Percentiles rank a stretch among this genome's conserved stretches.
Evolutionary conservation across 441 rosid genomes (phyloP).

Genomic region (Populus hybrid): DNA sequence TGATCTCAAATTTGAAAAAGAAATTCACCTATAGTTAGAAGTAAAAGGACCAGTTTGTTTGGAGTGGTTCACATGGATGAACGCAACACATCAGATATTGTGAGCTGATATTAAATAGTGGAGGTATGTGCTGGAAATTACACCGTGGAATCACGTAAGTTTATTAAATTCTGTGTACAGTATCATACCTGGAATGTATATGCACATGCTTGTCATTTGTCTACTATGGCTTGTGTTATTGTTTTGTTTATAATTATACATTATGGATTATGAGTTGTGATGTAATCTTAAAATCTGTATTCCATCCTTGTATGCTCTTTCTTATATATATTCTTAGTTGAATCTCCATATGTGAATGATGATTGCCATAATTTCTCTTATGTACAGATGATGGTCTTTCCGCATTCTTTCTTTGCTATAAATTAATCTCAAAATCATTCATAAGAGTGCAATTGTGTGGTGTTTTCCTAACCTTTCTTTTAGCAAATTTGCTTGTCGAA

Average conservation of each 20-base stretch:
- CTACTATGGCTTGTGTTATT: not conserved
- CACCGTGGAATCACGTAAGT: not conserved
- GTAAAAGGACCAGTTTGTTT: not conserved
- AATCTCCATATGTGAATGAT: not conserved
- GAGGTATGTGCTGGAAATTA: conserved; percentile 12
- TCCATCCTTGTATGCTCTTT: not conserved
- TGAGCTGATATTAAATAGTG: not conserved
- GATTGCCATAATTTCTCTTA: not conserved
- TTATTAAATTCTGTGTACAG: conserved; percentile 3
- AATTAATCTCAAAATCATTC: too few species aligned
- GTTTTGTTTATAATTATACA: not conserved
- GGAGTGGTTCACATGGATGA: not conserved
- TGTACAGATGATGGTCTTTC: too few species aligned
- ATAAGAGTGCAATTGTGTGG: too few species aligned
- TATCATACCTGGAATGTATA: not conserved
- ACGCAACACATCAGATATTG: not conserved
- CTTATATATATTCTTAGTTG: not conserved
- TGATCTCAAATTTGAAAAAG: conserved; percentile 19
- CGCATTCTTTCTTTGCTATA: too few species aligned
- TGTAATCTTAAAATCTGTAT: not conserved
- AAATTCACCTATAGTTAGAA: not conserved
- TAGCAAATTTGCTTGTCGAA: too few species aligned
- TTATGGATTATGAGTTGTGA: not conserved
- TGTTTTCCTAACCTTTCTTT: too few species aligned
- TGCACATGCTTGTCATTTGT: not conserved